Percentiles rank a stretch among this genome's conserved stretches.
These are phyloP conservation scores for Lagenidium sp. DNA, from an alignment of 352 stramenopile genomes.

Conservation along the genomic window DNA sequence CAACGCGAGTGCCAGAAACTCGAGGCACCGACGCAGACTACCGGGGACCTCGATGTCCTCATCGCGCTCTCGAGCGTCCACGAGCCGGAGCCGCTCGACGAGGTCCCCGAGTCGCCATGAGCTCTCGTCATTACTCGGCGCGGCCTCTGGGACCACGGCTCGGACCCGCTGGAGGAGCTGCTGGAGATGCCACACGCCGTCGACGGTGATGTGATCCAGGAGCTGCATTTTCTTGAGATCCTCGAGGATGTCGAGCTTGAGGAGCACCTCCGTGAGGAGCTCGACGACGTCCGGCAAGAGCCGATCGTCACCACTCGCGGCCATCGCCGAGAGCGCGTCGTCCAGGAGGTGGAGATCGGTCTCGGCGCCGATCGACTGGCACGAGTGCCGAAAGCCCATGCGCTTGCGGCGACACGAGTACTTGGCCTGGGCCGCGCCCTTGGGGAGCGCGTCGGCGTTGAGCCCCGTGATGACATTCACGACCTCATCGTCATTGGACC, in stretches of 20 bases:
- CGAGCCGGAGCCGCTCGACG: slow-evolving; percentile 1
- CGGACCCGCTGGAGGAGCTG: slow-evolving; percentile 34
- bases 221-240: slow-evolving; percentile 81
- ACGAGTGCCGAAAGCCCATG: slow-evolving; percentile 69
- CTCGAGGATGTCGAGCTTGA: slow-evolving; percentile 60
- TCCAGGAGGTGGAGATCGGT: slow-evolving; percentile 21
- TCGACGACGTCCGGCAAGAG: slow-evolving; percentile 63
- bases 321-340: not conserved
- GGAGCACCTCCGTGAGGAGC: slow-evolving; percentile 64
- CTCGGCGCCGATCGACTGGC: slow-evolving; percentile 57
- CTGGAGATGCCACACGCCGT: slow-evolving; percentile 65
- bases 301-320: too few relatives aligned
- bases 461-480: slow-evolving; percentile 73
- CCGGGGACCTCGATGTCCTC: slow-evolving; percentile 30
- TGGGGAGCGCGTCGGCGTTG: slow-evolving; percentile 55
- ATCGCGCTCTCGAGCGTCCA: slow-evolving; percentile 12
- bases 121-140: slow-evolving; percentile 1
- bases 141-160: not conserved
- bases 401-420: slow-evolving; percentile 66
- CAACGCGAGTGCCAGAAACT: slow-evolving; percentile 41
- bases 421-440: slow-evolving; percentile 47
- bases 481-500: slow-evolving; percentile 64
- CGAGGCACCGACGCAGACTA: slow-evolving; percentile 30
- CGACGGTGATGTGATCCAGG: slow-evolving; percentile 72
- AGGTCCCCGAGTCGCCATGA: slow-evolving; percentile 13